phyloP scores from a whole-genome alignment of 2,329 filamentous ascomycete species.

The Elsinoe perseae region DNA sequence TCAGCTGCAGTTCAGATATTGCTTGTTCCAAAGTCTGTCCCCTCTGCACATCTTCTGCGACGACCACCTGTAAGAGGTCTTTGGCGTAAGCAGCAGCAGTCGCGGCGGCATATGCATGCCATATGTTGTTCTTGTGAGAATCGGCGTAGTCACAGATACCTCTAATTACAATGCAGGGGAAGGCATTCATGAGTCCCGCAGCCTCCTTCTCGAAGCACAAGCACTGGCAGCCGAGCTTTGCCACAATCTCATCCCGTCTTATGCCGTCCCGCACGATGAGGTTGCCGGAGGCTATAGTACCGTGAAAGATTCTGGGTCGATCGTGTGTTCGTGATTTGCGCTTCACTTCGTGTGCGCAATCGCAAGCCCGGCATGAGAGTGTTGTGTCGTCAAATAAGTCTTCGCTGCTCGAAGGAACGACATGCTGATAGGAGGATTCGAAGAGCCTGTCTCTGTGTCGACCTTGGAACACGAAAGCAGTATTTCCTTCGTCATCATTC shows the following conservation, averaged over 20 bases:
- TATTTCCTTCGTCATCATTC: not conserved
- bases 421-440: not conserved
- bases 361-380: not conserved
- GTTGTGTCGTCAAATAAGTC: not conserved
- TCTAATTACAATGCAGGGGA: conserved; percentile 24
- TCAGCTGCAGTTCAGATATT: too few relatives aligned
- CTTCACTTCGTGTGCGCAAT: not conserved
- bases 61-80: conserved; percentile 16
- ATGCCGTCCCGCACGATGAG: conserved; percentile 16
- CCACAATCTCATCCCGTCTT: conserved; percentile 15
- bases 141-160: conserved; percentile 25
- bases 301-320: conserved; percentile 31
- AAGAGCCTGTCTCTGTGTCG: not conserved
- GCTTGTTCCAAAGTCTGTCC: not conserved
- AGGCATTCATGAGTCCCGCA: conserved; percentile 14
- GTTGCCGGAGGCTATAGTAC: conserved; percentile 35
- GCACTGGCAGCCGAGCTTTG: conserved; percentile 10
- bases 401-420: not conserved
- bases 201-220: conserved; percentile 22
- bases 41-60: not conserved
- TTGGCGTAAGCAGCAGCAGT: conserved; percentile 22
- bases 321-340: not conserved
- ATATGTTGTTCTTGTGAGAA: conserved; percentile 23
- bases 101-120: conserved; percentile 23
- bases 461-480: not conserved